These are phyloP conservation scores for Yarrowia deformans DNA, from an alignment of 805 yeast genomes.

Conservation along the genomic window DNA sequence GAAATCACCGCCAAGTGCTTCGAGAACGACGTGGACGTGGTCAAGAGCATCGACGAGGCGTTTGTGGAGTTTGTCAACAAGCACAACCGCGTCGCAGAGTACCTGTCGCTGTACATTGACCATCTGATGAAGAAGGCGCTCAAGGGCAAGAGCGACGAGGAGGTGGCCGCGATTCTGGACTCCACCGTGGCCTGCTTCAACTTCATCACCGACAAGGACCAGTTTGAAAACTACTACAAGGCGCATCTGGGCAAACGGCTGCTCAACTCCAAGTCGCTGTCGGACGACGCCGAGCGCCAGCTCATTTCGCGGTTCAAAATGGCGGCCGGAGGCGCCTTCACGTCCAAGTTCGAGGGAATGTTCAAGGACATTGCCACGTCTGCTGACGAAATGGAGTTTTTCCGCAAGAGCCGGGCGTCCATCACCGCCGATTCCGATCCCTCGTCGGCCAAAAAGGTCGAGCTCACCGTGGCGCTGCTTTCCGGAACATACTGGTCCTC, in stretches of 20 bases:
- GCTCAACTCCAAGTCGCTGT: constrained; percentile 56
- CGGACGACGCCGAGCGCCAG: constrained; percentile 70
- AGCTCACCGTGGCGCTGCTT: constrained; percentile 60
- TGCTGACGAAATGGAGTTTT: constrained; percentile 56
- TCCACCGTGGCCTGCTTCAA: constrained; percentile 69
- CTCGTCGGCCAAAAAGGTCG: constrained; percentile 44
- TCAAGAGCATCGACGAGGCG: constrained; percentile 65
- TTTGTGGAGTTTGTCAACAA: constrained; percentile 67
- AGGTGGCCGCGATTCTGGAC: constrained; percentile 57
- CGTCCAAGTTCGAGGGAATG: constrained; percentile 86
- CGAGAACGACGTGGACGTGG: constrained; percentile 57
- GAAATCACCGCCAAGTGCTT: constrained; percentile 59
- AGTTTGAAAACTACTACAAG: constrained; percentile 84
- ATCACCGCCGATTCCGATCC: constrained; percentile 9
- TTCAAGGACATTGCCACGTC: constrained; percentile 76
- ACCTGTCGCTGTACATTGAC: constrained; percentile 64
- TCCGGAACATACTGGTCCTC: constrained; percentile 76
- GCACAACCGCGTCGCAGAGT: constrained; percentile 60
- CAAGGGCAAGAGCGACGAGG: constrained; percentile 57
- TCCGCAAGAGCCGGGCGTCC: constrained; percentile 46
- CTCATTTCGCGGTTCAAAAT: constrained; percentile 71
- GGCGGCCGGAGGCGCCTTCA: constrained; percentile 80
- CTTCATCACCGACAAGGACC: constrained; percentile 79
- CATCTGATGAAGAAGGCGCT: constrained; percentile 60
- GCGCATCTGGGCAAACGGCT: constrained; percentile 86